A percentile compares a stretch with the other conserved stretches of the same genome.
Evolutionary conservation across 106 monocot genomes (phyloP).

Genomic region (Posidonia australis): DNA sequence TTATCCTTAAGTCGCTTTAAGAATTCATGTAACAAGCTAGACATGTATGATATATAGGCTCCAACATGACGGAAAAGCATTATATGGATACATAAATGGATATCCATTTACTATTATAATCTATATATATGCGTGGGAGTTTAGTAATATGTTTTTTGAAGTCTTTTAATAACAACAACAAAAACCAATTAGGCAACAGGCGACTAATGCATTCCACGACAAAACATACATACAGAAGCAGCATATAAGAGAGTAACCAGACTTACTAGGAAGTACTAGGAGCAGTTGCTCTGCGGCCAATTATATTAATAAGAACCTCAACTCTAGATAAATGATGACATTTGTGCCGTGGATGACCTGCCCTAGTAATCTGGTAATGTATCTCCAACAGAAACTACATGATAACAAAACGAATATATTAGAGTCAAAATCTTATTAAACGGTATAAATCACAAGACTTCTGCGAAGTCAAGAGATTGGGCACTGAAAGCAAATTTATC

Average conservation of each 20-base stretch:
- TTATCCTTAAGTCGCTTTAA: too few species aligned
- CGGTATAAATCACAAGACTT: too few species aligned
- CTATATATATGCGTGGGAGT: too few species aligned
- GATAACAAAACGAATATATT: not conserved
- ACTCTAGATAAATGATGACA: conserved; percentile 47
- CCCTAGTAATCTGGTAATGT: conserved; percentile 56
- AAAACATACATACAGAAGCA: not conserved
- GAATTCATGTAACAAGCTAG: too few species aligned
- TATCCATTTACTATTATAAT: too few species aligned
- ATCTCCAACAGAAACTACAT: conserved; percentile 73
- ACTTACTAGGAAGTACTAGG: conserved; percentile 80
- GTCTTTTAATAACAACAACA: not conserved
- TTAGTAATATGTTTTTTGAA: too few species aligned
- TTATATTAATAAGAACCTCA: conserved; percentile 55
- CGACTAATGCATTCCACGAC: not conserved
- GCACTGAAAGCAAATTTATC: not conserved
- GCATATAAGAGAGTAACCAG: not conserved
- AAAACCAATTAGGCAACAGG: not conserved
- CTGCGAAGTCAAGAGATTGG: not conserved
- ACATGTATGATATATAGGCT: too few species aligned
- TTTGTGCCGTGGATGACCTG: conserved; percentile 69
- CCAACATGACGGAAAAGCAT: too few species aligned
- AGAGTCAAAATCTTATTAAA: not conserved
- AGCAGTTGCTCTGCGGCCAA: conserved; percentile 54
- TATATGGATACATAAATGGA: too few species aligned